Evolutionary conservation across 495 filamentous ascomycete genomes (phyloP).

Genomic region (Penicillium cosmopolitanum): DNA sequence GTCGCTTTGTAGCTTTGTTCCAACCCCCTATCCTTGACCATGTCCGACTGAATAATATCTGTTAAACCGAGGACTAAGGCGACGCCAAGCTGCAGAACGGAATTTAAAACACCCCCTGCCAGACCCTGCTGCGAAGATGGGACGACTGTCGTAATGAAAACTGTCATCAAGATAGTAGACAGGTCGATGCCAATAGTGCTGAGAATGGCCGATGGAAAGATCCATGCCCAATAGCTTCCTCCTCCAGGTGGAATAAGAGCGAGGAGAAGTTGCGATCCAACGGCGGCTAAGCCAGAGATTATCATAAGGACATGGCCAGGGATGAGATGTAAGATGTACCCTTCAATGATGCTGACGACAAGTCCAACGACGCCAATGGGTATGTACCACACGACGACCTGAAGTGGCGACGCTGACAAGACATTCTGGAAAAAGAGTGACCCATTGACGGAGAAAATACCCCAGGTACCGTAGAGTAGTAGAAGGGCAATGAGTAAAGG

Average conservation of each 20-base stretch:
- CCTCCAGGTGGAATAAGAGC: not conserved
- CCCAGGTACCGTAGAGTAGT: not conserved
- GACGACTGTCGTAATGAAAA: slow-evolving; percentile 1
- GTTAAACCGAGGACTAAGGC: not conserved
- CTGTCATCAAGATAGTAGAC: slow-evolving; percentile 4
- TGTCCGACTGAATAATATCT: not conserved
- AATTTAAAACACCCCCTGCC: not conserved
- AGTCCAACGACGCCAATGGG: slow-evolving; percentile 2
- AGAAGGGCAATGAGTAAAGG: slow-evolving; percentile 1
- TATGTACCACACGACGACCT: not conserved
- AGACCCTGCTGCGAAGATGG: not conserved
- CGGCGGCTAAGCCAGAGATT: not conserved
- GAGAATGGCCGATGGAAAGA: not conserved
- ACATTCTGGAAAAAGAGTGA: not conserved
- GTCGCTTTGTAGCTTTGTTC: not conserved
- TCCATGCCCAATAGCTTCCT: slow-evolving; percentile 2
- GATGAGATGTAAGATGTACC: slow-evolving; percentile 2
- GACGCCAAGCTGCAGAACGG: not conserved
- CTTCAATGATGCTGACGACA: slow-evolving; percentile 1
- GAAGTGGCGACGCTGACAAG: not conserved
- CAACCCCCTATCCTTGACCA: not conserved
- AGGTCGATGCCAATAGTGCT: slow-evolving; percentile 2
- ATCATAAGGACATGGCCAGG: not conserved
- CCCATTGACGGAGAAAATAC: slow-evolving; percentile 1
- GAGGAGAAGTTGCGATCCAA: slow-evolving; percentile 2